Base-by-base conservation (phyloP, 352 stramenopile genomes). In the Pythium folliculosum region DNA sequence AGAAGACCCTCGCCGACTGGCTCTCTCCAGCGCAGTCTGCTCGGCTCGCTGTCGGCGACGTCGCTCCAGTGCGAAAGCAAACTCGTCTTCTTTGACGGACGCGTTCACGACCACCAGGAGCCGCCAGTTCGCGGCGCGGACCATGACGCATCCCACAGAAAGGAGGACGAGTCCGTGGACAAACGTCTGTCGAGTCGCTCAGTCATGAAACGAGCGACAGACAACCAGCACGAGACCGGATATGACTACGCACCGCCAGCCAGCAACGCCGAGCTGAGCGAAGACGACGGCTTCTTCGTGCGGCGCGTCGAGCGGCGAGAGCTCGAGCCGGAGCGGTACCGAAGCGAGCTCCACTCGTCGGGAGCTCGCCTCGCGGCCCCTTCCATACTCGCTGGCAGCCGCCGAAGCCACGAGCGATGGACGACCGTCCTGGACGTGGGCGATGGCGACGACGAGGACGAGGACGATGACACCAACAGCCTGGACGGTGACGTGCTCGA, bases 81-180 rank as follows among this genome's bases (percentile, higher is more conserved):
- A 37, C 71, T 90, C 6, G 81, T 88, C 16, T 88, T 84, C 56
- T 88, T 88, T 38, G 69, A 85, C 51, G 72, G 71, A 1, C 63
- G 48, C 8, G 64, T 82, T 19, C 35, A 56, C 35, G 23, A 22
- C 5, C 45, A 56, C 10, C 35, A 44, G 22, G 1, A 54, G 12
- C 32, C 13, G 14, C 22, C 21, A 45, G 5, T 32, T 27, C 21
- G 22, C 25, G 45, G 35, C 19, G 22, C 43, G 8, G 22, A 53
- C 35, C 25, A 52, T 2, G 16, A 32, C 50, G 53, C 56, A 7
- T 45, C 37, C 52, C 27, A 40, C 12, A 10, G 35, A 40, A 44
- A 1, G 32, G 35, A 40, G 35, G 35, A 40, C 35, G 35, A 14
- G 8, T 13, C 3, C 35, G 35, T 2, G 35, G 35, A 40, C 35